These are phyloP conservation scores for Saccharum spontaneum DNA, from an alignment of 176 grass and related monocot genomes.

Conservation along the genomic window DNA sequence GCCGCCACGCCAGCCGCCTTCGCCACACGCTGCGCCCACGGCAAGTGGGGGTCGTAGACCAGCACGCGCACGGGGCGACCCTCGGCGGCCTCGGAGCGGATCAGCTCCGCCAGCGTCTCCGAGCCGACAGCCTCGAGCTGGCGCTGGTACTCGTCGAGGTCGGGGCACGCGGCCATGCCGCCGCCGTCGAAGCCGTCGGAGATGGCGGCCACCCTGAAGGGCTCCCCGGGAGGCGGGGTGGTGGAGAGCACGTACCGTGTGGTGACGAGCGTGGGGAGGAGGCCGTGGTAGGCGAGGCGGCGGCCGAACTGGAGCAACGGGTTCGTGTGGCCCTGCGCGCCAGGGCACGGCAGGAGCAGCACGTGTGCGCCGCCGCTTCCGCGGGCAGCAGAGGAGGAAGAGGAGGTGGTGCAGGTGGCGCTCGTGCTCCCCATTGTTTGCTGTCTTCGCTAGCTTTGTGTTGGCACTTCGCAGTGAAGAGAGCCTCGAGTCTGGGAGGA, in stretches of 20 bases:
- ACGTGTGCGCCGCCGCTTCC: not conserved
- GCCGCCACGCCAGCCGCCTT: no score
- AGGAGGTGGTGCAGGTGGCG: not conserved
- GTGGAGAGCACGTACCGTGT: constrained; percentile 26
- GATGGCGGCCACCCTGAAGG: constrained; percentile 32
- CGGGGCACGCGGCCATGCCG: not conserved
- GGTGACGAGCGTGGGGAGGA: constrained; percentile 13
- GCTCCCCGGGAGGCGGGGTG: not conserved
- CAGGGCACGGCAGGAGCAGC: constrained; percentile 12
- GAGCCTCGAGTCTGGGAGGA: not conserved
- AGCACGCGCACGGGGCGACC: constrained; percentile 13
- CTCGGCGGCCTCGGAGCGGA: not conserved
- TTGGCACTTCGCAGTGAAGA: no score
- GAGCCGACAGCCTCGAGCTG: not conserved
- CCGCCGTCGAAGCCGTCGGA: constrained; percentile 42
- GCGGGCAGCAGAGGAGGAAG: not conserved
- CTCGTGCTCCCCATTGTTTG: not conserved
- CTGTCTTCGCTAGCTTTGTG: not conserved
- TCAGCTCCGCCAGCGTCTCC: constrained; percentile 7
- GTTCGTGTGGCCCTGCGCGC: constrained; percentile 36
- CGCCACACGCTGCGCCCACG: not conserved
- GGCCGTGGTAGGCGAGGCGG: constrained; percentile 25
- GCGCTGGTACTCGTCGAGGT: not conserved
- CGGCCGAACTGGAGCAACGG: constrained; percentile 36
- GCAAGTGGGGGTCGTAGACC: constrained; percentile 33